Evolutionary conservation across 176 grass and related monocot species (phyloP).

Genomic region (Bromus sterilis): DNA sequence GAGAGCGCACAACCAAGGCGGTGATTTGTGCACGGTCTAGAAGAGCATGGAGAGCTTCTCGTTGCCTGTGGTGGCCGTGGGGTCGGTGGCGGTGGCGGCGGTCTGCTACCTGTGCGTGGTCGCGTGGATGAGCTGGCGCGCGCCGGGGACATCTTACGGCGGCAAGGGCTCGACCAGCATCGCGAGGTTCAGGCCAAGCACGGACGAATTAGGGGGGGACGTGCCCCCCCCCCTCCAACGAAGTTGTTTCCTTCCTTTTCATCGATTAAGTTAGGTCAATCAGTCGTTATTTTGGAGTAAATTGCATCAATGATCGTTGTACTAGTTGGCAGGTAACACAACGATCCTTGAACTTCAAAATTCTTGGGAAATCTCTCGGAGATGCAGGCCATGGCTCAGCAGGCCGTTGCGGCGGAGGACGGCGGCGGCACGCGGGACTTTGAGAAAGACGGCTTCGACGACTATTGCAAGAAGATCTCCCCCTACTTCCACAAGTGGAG

Average conservation of each 20-base stretch:
- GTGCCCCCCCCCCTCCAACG: slow-evolving; percentile 54
- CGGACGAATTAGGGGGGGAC: no score
- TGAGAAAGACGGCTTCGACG: slow-evolving; percentile 32
- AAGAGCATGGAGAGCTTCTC: slow-evolving; percentile 1
- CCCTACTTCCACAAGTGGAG: slow-evolving; percentile 83
- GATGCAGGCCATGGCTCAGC: slow-evolving; percentile 43
- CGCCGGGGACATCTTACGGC: slow-evolving; percentile 32
- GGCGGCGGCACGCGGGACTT: not conserved
- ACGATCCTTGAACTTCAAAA: no score
- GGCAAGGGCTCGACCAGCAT: slow-evolving; percentile 58
- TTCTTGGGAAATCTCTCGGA: slow-evolving; percentile 59
- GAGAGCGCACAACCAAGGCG: not conserved
- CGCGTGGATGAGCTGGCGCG: slow-evolving; percentile 31
- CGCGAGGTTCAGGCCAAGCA: no score
- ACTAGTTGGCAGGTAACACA: no score
- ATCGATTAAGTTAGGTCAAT: no score
- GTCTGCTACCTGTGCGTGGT: not conserved
- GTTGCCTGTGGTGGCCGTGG: not conserved
- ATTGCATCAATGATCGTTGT: no score
- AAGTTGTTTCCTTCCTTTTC: slow-evolving; percentile 42
- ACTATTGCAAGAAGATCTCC: slow-evolving; percentile 63
- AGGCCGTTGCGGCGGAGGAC: not conserved
- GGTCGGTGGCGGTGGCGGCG: not conserved
- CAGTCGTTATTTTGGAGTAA: no score
- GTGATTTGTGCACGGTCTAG: not conserved